Conservation (phyloP, 352 stramenopile genomes). For the Phytophthora fragariae region DNA sequence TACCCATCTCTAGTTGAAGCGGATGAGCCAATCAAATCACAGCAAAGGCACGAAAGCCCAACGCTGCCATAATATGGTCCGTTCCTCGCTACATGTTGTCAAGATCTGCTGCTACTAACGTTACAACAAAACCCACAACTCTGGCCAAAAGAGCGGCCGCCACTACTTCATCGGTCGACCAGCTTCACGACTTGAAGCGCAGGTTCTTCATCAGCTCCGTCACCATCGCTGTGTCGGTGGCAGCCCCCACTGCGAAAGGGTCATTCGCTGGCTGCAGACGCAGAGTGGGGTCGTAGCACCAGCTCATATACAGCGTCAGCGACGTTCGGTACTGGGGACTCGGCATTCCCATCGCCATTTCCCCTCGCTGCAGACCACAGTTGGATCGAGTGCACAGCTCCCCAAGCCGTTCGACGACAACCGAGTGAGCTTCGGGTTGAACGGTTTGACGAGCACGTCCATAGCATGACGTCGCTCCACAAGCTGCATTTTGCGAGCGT, state of each 20-base stretch:
- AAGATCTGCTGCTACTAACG: too few relatives aligned
- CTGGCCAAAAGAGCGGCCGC: not conserved
- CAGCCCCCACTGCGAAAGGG: not conserved
- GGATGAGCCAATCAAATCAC: not conserved
- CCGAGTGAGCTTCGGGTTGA: slow-evolving; percentile 9
- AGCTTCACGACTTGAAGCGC: not conserved
- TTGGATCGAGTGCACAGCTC: slow-evolving; percentile 13
- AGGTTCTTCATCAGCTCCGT: not conserved
- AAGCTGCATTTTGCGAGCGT: slow-evolving; percentile 19
- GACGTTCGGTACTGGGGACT: slow-evolving; percentile 26
- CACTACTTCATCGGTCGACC: not conserved
- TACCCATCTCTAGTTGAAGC: not conserved
- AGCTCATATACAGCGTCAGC: slow-evolving; percentile 33
- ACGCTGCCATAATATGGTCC: too few relatives aligned
- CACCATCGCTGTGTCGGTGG: not conserved
- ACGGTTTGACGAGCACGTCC: slow-evolving; percentile 18
- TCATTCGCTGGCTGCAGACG: slow-evolving; percentile 7
- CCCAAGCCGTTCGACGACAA: slow-evolving; percentile 23
- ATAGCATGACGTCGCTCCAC: slow-evolving; percentile 29
- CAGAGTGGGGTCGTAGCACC: slow-evolving; percentile 29
- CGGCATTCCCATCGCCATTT: slow-evolving; percentile 16
- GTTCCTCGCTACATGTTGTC: too few relatives aligned
- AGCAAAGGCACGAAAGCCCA: not conserved
- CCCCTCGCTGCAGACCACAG: slow-evolving; percentile 23
- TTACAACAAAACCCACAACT: too few relatives aligned